A percentile compares a stretch with the other conserved stretches of the same genome.
Evolutionary conservation across 257 asterid species (phyloP).

Genomic region (Jacaranda copaia): DNA sequence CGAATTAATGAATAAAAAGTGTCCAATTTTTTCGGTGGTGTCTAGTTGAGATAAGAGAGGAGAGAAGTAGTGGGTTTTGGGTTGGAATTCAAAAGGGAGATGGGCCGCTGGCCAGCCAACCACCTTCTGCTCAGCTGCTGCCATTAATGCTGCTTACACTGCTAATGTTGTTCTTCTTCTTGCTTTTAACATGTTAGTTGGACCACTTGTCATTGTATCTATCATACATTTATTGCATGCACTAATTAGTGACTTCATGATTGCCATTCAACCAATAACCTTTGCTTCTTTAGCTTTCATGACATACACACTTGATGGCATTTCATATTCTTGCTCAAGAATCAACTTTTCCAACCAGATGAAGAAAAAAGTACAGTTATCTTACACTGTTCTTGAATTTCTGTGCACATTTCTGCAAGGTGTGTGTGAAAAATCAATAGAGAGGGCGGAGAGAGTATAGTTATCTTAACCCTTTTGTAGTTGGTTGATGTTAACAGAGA

Average conservation of each 20-base stretch:
- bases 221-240: constrained; percentile 41
- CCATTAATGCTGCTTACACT: constrained; percentile 43
- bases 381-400: neutral
- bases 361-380: neutral
- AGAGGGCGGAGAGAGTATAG: no score
- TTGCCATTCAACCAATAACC: neutral
- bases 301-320: neutral
- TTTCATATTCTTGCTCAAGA: constrained; percentile 29
- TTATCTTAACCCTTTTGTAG: constrained; percentile 8
- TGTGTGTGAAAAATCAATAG: neutral
- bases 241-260: constrained; percentile 14
- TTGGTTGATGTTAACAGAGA: constrained; percentile 28
- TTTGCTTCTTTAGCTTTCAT: neutral
- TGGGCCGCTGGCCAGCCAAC: constrained; percentile 33
- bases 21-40: constrained; percentile 14
- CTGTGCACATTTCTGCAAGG: constrained; percentile 2
- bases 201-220: constrained; percentile 41
- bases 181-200: constrained; percentile 39
- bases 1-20: neutral
- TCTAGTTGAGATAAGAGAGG: neutral
- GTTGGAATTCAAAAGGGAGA: constrained; percentile 13
- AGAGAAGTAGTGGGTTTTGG: neutral
- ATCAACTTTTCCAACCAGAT: neutral
- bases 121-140: constrained; percentile 36
- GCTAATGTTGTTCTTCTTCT: constrained; percentile 19